Conservation (phyloP, 2,329 filamentous ascomycete species). For the Zasmidium citrigriseum region DNA sequence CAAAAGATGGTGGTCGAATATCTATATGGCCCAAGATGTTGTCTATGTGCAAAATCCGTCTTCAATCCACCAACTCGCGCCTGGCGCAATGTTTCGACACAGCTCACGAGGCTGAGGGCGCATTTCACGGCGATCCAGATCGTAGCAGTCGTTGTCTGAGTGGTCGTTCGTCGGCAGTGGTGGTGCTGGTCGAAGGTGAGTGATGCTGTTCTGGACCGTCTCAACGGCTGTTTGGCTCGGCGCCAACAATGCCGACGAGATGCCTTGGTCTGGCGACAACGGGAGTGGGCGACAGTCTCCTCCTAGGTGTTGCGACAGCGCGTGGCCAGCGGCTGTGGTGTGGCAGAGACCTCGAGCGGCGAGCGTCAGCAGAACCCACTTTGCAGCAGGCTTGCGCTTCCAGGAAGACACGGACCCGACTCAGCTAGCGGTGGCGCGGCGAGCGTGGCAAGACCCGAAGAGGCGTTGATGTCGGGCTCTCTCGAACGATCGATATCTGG, state of each 20-base stretch:
- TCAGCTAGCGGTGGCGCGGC: neutral
- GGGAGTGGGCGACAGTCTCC: neutral
- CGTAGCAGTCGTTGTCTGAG: neutral
- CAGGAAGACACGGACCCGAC: neutral
- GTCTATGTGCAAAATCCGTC: constrained; percentile 2
- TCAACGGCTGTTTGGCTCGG: neutral
- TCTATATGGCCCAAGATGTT: neutral
- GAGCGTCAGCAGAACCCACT: neutral
- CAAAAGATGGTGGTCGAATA: too few species aligned
- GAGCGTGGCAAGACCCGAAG: neutral
- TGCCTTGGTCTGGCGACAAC: neutral
- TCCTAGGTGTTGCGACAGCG: neutral
- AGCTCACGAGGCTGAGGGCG: neutral
- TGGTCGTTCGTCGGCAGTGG: neutral
- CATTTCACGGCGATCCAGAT: neutral
- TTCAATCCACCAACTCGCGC: neutral
- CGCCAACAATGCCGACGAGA: neutral
- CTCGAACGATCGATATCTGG: neutral
- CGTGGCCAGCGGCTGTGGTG: neutral
- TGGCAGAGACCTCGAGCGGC: neutral
- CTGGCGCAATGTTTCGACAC: neutral
- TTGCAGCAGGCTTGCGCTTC: neutral
- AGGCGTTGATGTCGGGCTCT: too few species aligned
- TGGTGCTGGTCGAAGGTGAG: neutral
- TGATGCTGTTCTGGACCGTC: neutral